Base-by-base conservation (phyloP, 2,329 filamentous ascomycete genomes). In the Diaporthe vexans region DNA sequence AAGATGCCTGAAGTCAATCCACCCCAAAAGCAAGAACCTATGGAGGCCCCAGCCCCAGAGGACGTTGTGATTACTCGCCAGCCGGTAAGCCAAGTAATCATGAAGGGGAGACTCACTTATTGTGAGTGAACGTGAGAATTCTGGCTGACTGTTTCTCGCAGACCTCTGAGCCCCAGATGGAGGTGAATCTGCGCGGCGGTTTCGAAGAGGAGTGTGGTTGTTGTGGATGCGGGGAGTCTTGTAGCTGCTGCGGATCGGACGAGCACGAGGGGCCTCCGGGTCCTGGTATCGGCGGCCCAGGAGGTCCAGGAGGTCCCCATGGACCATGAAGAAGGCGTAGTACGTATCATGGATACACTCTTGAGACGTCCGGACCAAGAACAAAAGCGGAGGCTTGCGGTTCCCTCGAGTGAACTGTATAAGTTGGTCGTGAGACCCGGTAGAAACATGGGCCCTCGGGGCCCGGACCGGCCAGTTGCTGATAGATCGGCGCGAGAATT, bases 1-100 rank as follows among this genome's bases (percentile, higher is more conserved):
- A 75, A 71, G 35, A 75, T 74, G 74, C 72, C 68, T 35, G 72
- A 72, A 74, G 54, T 72, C 72, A 58, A 57, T 67, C 71, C 74
- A 54, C 74, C 68, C 56, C 72, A 72, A 68, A 59, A 71, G 21
- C 74, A 74, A 58, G 43, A 56, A 33, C 74, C 68, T 19, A 74
- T 75, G 74, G 72, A 72, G 74, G 74, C 59, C 26, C 37, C 56
- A 2, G 26, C 67, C 10, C 37, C 37, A 8, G 56, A 54, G 17
- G 59, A 54, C 8, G 46, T 63, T 35, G 57, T 74, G 9, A 19
- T 63, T 48, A 67, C 51, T 40, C 58, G 59, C 13, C 72, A 74
- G 33, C 74, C 67, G 10, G 74, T 75, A 74, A 65, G 74, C 71
- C 11, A 59, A 7, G 19, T 9, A 9, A 13, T 21, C 10, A 9